These are phyloP conservation scores for Myxozyma monticola DNA, from an alignment of 805 yeast species.

Conservation along the genomic window DNA sequence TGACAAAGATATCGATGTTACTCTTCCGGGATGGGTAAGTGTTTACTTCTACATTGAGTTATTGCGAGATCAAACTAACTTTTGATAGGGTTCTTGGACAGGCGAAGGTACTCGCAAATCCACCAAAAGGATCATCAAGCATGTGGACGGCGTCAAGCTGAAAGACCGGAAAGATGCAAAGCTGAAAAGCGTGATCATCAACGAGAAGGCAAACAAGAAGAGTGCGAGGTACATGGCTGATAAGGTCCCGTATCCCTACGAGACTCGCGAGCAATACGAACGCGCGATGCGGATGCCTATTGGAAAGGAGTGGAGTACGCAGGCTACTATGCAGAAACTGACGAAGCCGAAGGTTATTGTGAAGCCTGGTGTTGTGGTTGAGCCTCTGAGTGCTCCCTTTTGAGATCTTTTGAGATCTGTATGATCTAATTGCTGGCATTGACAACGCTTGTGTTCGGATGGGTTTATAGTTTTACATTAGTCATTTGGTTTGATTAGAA, in stretches of 20 bases:
- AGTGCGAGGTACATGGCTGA: conserved; percentile 80
- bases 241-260: conserved; percentile 94
- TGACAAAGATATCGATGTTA: conserved; percentile 79
- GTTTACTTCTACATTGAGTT: neutral
- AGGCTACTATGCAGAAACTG: conserved; percentile 79
- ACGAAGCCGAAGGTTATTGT: conserved; percentile 87
- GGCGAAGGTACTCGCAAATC: conserved; percentile 54
- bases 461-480: neutral
- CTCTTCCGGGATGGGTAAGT: conserved; percentile 83
- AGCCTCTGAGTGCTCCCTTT: conserved; percentile 87
- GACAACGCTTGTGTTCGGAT: neutral
- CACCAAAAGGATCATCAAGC: conserved; percentile 64
- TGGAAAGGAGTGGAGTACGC: conserved; percentile 94
- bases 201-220: conserved; percentile 83
- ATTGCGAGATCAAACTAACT: neutral
- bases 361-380: conserved; percentile 85
- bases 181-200: conserved; percentile 79
- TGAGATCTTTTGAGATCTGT: neutral
- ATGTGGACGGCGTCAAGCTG: conserved; percentile 72
- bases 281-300: conserved; percentile 92
- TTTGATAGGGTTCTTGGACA: conserved; percentile 76
- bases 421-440: neutral
- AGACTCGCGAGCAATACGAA: conserved; percentile 91
- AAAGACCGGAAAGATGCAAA: conserved; percentile 77
- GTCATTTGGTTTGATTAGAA: too few species aligned